phyloP scores from a whole-genome alignment of 768 basidiomycete species.

The Tylopilus sp. region DNA sequence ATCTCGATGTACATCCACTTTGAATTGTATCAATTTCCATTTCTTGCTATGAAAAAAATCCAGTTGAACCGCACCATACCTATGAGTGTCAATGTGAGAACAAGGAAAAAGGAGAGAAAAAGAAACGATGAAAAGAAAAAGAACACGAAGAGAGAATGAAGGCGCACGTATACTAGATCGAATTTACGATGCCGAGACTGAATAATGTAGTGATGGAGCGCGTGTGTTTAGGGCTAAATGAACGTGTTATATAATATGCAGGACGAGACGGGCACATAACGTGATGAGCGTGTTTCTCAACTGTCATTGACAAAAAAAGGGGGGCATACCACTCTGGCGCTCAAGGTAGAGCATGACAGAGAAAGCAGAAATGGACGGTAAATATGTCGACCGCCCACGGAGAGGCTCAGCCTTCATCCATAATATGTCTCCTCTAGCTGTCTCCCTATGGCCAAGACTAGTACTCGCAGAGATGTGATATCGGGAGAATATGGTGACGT shows the following conservation, averaged over 20 bases:
- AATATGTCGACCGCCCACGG: conserved; percentile 16
- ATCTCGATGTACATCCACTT: background rate
- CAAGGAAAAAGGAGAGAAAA: conserved; percentile 5
- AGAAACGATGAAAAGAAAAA: background rate
- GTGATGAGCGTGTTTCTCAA: conserved; percentile 14
- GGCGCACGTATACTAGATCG: conserved; percentile 22
- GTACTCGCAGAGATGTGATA: background rate
- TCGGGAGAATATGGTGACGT: conserved; percentile 34
- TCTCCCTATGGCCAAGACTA: conserved; percentile 16
- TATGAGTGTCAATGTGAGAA: conserved; percentile 15
- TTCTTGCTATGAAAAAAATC: conserved; percentile 10
- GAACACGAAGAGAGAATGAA: background rate
- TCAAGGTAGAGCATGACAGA: background rate
- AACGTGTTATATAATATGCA: conserved; percentile 23
- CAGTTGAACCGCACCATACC: conserved; percentile 8
- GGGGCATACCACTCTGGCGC: background rate
- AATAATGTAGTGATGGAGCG: conserved; percentile 23
- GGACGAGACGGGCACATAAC: conserved; percentile 3
- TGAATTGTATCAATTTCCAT: conserved; percentile 8
- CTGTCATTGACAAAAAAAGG: conserved; percentile 6
- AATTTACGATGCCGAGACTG: conserved; percentile 24
- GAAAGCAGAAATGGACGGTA: background rate
- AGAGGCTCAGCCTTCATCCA: conserved; percentile 33
- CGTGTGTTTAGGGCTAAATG: conserved; percentile 9
- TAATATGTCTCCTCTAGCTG: conserved; percentile 9